Evolutionary conservation across 1,284 basidiomycete genomes (phyloP).

Genomic region (Heimioporus punctisporus): DNA sequence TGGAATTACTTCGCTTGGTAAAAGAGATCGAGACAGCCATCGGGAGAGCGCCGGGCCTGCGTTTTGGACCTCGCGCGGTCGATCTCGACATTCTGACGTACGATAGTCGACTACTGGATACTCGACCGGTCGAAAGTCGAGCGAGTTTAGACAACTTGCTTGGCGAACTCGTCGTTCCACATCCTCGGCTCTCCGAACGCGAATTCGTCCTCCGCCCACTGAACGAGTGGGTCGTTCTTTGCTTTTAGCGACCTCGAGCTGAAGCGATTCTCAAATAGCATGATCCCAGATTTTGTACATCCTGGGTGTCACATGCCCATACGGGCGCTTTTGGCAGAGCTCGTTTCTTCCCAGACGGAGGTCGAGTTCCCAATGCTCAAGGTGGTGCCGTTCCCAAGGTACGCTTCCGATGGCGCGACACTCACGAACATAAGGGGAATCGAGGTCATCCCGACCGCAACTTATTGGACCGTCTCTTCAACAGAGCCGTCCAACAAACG

Average conservation of each 20-base stretch:
- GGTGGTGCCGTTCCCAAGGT: constrained; percentile 65
- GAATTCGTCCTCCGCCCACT: constrained; percentile 91
- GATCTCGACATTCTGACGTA: constrained; percentile 94
- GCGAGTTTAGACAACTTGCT: constrained; percentile 51
- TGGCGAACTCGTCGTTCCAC: constrained; percentile 81
- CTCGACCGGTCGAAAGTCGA: constrained; percentile 45
- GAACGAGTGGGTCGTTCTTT: constrained; percentile 61
- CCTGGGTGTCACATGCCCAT: constrained; percentile 57
- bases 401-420: constrained; percentile 36
- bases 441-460: constrained; percentile 49
- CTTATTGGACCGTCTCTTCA: constrained; percentile 45
- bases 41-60: constrained; percentile 82
- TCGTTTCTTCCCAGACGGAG: constrained; percentile 32
- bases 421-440: constrained; percentile 6
- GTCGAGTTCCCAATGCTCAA: constrained; percentile 55
- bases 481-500: constrained; percentile 14
- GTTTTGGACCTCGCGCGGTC: constrained; percentile 89
- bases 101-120: constrained; percentile 64
- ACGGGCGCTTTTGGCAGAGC: constrained; percentile 43
- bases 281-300: constrained; percentile 71
- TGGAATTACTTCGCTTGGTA: constrained; percentile 63
- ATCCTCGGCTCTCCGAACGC: constrained; percentile 80
- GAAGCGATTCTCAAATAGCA: constrained; percentile 44
- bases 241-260: not conserved
- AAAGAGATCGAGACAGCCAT: constrained; percentile 80